Evolutionary conservation across 2,329 filamentous ascomycete genomes (phyloP), one percentile per base, ranked within the genome.

Genomic region (Scolecobasidium constrictum): DNA sequence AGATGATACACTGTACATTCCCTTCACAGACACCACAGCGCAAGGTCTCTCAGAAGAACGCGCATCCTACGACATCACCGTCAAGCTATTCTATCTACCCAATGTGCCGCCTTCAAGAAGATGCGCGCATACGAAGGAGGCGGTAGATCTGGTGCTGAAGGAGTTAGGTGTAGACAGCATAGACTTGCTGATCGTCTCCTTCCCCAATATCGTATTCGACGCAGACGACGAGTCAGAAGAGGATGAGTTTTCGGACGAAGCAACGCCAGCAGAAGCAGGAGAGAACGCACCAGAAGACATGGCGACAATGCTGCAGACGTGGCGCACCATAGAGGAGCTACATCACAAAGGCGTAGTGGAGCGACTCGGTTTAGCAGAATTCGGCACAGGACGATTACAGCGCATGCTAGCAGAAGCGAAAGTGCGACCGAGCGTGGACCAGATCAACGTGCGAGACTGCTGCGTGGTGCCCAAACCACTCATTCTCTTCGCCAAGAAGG

Each of bases 361-460:
- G 50, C 79, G 78, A 51, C 72, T 98, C 7, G 92, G 92, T 1
- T 75, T 96, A 19, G 79, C 92, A 39, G 92, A 98, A 62, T 96
- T 95, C 58, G 88, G 90, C 43, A 85, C 79, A 52, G 79, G 87
- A 52, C 82, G 92, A 54, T 68, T 98, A 28, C 65, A 73, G n/a
- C 77, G 76, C 12, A 88, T 98, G 54, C 67, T 96, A 19, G 70
- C 77, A 34, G 70, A 77, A 47, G 82, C 85, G 17, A 70, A 68
- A 33, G 69, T 94, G 47, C 76, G 75, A 51, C 92, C 92, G 1
- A 75, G 77, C 16, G 90, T 96, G 33, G 80, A 96, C 62, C 92
- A 98, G 71, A 94, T 98, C 70, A 96, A 96, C 59, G 77, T 94
- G 40, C 81, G 85, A 53, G 86, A 96, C 63, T 96, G 90, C 68